phyloP scores from a whole-genome alignment of 768 basidiomycete species.

The Psilocybe azurescens region DNA sequence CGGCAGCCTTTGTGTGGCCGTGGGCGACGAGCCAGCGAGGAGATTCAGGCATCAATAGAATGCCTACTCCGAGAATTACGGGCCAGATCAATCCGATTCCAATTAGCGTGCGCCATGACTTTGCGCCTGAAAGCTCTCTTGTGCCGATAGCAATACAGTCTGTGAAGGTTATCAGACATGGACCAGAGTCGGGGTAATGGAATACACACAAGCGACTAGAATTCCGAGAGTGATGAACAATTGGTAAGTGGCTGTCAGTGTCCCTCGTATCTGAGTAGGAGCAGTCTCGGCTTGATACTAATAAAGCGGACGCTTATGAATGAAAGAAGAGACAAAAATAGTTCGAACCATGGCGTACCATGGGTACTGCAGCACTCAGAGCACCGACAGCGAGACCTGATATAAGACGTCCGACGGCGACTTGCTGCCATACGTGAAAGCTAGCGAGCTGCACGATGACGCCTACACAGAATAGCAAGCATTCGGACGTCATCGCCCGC shows the following conservation, averaged over 20 bases:
- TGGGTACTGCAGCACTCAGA: slow-evolving; percentile 69
- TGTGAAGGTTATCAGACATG: slow-evolving; percentile 19
- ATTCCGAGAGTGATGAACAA: slow-evolving; percentile 77
- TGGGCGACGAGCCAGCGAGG: slow-evolving; percentile 66
- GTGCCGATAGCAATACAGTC: slow-evolving; percentile 77
- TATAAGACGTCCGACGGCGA: slow-evolving; percentile 68
- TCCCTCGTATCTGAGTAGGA: slow-evolving; percentile 73
- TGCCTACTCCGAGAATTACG: slow-evolving; percentile 62
- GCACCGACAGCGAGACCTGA: slow-evolving; percentile 74
- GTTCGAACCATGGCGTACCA: slow-evolving; percentile 37
- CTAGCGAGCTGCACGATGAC: slow-evolving; percentile 64
- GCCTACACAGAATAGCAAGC: slow-evolving; percentile 60
- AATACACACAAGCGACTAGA: slow-evolving; percentile 59
- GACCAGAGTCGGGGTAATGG: not conserved
- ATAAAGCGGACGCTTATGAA: not conserved
- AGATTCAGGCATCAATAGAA: slow-evolving; percentile 73
- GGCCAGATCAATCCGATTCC: slow-evolving; percentile 70
- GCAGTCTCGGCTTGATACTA: slow-evolving; percentile 77
- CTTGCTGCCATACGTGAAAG: slow-evolving; percentile 63
- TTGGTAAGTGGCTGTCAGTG: slow-evolving; percentile 65
- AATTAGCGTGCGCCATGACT: slow-evolving; percentile 67
- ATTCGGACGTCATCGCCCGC: slow-evolving; percentile 69
- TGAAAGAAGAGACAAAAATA: slow-evolving; percentile 7
- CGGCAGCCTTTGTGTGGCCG: slow-evolving; percentile 53
- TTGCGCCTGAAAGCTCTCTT: slow-evolving; percentile 47